Evolutionary conservation across 495 filamentous ascomycete genomes (phyloP), one percentile per base, ranked within the genome.

Genomic region (Aspergillus ellipticus): DNA sequence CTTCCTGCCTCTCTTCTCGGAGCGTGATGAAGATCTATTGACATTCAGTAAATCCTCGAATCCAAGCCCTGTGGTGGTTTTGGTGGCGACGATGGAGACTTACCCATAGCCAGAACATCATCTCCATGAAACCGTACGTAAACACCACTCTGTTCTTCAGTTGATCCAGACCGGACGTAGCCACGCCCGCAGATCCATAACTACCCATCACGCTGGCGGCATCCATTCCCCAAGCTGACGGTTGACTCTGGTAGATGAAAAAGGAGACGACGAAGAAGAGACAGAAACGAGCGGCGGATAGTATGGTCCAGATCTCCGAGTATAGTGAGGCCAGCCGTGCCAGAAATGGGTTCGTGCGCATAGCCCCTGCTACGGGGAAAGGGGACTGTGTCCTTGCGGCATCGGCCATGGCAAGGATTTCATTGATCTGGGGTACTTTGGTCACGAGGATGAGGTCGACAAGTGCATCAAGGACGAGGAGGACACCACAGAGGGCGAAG

Each of bases 61-160:
- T 61, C 60, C 19, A 43, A 17, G 42, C 29, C 17, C 20, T 15
- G 11, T 41, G 2, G 21, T 42, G 9, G 7, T 8, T 29, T 19
- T 5, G 35, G 22, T 17, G 26, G 20, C 6, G n/a, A 4, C 11
- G 22, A 22, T 37, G 29, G 49, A 21, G 19, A 73, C 78, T 52
- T 66, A 89, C 86, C 89, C 90, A 96, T 67, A 95, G 89, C 91
- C 90, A 96, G 51, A 82, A 79, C 64, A 90, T 75, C 71, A 91
- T 85, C 76, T 96, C 91, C 71, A 94, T 66, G 65, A 95, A 92
- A 13, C 81, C 84, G 72, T 87, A 95, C 0, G 89, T 86, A 63
- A 96, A 95, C 10, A 94, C 84, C 6, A 93, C 78, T 22, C 87
- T 70, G 63, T 90, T 92, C 73, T 89, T 88, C 64, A 94, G 64